Percentiles rank a stretch among this genome's conserved stretches.
These are phyloP conservation scores for Pseudogymnoascus sp. DNA, from an alignment of 2,329 filamentous ascomycete genomes.

Conservation along the genomic window DNA sequence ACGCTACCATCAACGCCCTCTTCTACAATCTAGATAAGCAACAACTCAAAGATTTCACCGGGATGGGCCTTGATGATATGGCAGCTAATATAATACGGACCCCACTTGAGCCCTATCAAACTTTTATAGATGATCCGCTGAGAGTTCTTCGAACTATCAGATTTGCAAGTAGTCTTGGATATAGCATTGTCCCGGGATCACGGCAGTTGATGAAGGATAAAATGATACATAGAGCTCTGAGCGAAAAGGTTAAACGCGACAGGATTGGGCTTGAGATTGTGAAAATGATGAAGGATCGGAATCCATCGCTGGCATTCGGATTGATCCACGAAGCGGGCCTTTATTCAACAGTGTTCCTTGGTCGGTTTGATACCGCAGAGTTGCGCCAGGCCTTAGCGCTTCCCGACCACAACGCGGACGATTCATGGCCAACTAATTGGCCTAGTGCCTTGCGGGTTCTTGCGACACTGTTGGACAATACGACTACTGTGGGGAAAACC, in stretches of 20 bases:
- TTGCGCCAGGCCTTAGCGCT: not conserved
- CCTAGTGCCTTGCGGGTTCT: not conserved
- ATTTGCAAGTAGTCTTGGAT: conserved; percentile 75
- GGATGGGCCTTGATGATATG: conserved; percentile 64
- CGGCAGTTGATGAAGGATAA: conserved; percentile 63
- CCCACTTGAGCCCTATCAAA: conserved; percentile 75
- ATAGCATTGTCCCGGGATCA: conserved; percentile 61
- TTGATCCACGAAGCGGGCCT: conserved; percentile 3
- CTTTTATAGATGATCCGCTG: conserved; percentile 87
- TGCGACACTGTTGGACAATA: not conserved
- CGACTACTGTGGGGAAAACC: not conserved
- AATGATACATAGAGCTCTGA: conserved; percentile 64
- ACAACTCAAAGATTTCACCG: conserved; percentile 72
- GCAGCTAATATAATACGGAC: conserved; percentile 64
- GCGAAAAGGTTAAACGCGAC: conserved; percentile 79
- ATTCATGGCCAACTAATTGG: not conserved
- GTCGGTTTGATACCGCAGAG: not conserved
- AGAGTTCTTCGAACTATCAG: conserved; percentile 74
- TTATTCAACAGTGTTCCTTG: conserved; percentile 1
- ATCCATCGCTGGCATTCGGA: not conserved
- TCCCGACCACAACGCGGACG: not conserved
- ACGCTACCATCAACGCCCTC: conserved; percentile 88
- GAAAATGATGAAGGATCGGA: conserved; percentile 69
- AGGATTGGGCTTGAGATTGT: conserved; percentile 75
- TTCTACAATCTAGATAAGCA: conserved; percentile 82